phyloP scores from a whole-genome alignment of 148 eudicot genomes.

The Polygonum maritimum region DNA sequence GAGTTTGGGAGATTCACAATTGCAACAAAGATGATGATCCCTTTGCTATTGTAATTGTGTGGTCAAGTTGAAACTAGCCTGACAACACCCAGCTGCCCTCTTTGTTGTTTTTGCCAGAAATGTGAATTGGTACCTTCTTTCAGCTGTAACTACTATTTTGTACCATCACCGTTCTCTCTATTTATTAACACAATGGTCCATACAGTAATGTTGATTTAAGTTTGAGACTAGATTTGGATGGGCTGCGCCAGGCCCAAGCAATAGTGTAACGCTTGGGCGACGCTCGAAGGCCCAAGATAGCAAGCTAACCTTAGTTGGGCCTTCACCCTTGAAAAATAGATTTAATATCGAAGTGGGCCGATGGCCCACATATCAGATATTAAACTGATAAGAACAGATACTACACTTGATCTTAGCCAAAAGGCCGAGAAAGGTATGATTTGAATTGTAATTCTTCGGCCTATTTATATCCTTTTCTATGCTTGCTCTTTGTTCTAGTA shows the following conservation, averaged over 20 bases:
- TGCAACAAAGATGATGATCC: neutral
- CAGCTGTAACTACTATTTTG: neutral
- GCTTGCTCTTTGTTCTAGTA: too few relatives aligned
- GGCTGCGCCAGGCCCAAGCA: too few relatives aligned
- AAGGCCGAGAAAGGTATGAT: slow-evolving; percentile 38
- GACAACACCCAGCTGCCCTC: neutral
- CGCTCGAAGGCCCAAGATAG: too few relatives aligned
- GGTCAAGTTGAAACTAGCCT: neutral
- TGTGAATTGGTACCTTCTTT: neutral
- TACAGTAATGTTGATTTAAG: too few relatives aligned
- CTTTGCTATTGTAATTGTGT: neutral
- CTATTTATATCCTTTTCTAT: too few relatives aligned
- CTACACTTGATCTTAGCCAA: slow-evolving; percentile 38
- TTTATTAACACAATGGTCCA: too few relatives aligned
- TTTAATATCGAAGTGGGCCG: neutral
- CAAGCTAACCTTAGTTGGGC: too few relatives aligned
- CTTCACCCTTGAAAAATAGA: neutral
- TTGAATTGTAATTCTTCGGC: too few relatives aligned
- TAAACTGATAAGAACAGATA: slow-evolving; percentile 5
- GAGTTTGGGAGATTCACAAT: neutral
- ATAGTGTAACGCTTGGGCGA: too few relatives aligned
- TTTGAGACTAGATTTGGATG: too few relatives aligned
- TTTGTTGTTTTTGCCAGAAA: slow-evolving; percentile 4
- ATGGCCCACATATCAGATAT: slow-evolving; percentile 5
- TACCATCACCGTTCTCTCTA: too few relatives aligned